A percentile compares a stretch with the other conserved stretches of the same genome.
Conservation (phyloP, 208 protist genomes). For the Porcisia hertigi region DNA sequence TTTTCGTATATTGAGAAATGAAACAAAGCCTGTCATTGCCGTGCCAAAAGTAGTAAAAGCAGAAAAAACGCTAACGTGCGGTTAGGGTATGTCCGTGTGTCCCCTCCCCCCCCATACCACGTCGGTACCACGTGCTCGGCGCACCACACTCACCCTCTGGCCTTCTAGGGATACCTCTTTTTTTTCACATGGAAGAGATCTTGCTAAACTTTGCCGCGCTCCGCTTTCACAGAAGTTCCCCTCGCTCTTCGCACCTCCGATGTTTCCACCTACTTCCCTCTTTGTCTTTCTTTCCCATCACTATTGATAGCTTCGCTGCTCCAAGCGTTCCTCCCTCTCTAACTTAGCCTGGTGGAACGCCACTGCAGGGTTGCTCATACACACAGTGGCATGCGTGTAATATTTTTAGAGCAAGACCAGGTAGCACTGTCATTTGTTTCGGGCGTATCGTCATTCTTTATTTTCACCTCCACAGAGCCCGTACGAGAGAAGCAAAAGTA, state of each 20-base stretch:
- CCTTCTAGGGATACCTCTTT: neutral
- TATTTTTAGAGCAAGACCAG: neutral
- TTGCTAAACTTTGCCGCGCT: neutral
- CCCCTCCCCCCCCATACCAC: neutral
- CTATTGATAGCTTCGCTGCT: neutral
- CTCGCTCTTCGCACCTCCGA: neutral
- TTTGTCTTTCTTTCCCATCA: neutral
- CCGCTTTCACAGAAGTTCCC: neutral
- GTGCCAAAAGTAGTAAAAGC: neutral
- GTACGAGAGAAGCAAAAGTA: neutral
- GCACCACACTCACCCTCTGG: neutral
- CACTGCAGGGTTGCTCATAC: neutral
- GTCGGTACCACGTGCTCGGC: neutral
- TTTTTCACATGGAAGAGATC: neutral
- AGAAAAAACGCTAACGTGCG: neutral
- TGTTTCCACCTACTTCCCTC: neutral
- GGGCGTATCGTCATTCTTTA: neutral
- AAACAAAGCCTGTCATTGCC: neutral
- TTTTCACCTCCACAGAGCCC: neutral
- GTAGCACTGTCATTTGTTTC: neutral
- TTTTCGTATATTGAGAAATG: conserved; percentile 72
- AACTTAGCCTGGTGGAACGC: neutral
- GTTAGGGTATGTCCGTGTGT: neutral
- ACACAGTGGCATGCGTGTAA: neutral
- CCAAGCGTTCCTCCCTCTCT: neutral